Conservation (phyloP, 2,329 filamentous ascomycete genomes). For the Cadophora sp. region DNA sequence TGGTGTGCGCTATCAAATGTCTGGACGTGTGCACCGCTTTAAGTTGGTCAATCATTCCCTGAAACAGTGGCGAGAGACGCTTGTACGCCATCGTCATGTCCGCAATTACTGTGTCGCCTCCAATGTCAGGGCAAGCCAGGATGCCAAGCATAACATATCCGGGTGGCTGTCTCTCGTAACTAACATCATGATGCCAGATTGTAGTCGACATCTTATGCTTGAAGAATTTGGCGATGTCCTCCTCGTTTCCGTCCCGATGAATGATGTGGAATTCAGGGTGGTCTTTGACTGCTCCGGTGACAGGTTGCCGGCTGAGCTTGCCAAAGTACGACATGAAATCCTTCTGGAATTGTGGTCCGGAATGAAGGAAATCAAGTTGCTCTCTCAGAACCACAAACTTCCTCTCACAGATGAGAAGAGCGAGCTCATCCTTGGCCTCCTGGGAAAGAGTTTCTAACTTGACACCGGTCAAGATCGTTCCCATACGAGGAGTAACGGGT, state of each 20-base stretch:
- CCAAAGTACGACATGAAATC: slow-evolving; percentile 67
- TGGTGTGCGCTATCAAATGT: slow-evolving; percentile 61
- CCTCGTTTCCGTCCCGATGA: slow-evolving; percentile 67
- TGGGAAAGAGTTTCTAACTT: slow-evolving; percentile 48
- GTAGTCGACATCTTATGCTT: slow-evolving; percentile 68
- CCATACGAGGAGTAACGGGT: slow-evolving; percentile 56
- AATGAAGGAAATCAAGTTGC: slow-evolving; percentile 54
- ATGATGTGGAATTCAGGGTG: slow-evolving; percentile 70
- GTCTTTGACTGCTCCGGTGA: slow-evolving; percentile 68
- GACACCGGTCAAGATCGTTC: slow-evolving; percentile 50
- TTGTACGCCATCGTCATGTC: slow-evolving; percentile 71
- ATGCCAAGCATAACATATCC: slow-evolving; percentile 68
- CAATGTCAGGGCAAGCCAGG: slow-evolving; percentile 58
- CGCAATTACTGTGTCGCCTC: slow-evolving; percentile 76
- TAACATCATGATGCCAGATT: slow-evolving; percentile 73
- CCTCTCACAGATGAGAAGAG: slow-evolving; percentile 50
- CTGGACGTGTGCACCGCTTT: slow-evolving; percentile 68
- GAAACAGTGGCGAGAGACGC: slow-evolving; percentile 46
- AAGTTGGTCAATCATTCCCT: slow-evolving; percentile 59
- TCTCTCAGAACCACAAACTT: slow-evolving; percentile 58
- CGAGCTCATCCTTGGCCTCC: slow-evolving; percentile 51
- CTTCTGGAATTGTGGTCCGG: slow-evolving; percentile 68
- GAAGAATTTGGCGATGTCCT: slow-evolving; percentile 64
- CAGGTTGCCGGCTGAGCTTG: slow-evolving; percentile 72
- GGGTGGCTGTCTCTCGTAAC: slow-evolving; percentile 73